Percentiles rank a stretch among this genome's conserved stretches.
Conservation (phyloP, 164 flowering plant species). For the Amborella trichopoda region DNA sequence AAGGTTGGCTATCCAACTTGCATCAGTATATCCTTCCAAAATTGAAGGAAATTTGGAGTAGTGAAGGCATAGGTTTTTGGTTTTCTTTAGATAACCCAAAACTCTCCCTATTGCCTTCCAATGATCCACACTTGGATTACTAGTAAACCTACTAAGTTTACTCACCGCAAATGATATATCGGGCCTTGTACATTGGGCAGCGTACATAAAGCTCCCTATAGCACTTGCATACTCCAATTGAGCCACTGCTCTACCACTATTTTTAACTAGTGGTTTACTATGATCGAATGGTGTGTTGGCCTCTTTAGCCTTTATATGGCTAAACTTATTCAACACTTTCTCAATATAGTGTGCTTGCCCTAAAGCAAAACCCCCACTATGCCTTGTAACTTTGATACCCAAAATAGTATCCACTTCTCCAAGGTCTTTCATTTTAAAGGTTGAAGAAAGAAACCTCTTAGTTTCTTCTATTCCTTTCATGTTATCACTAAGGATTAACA, state of each 20-base stretch:
- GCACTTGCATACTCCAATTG: background rate
- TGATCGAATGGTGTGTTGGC: background rate
- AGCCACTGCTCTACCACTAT: background rate
- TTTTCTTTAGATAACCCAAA: background rate
- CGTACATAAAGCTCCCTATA: background rate
- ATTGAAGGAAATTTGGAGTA: background rate
- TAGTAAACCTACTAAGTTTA: background rate
- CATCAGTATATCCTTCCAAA: background rate
- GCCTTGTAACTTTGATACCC: slow-evolving; percentile 1
- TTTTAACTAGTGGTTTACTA: background rate
- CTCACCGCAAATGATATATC: background rate
- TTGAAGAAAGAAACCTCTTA: background rate
- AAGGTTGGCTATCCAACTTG: background rate
- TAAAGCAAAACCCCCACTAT: background rate
- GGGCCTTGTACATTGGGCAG: background rate
- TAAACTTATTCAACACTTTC: slow-evolving; percentile 1
- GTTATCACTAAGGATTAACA: background rate
- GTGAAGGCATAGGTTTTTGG: background rate
- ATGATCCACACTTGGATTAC: background rate
- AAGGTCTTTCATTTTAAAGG: background rate
- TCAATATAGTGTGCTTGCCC: background rate
- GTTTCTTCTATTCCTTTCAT: background rate
- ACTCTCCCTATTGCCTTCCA: background rate
- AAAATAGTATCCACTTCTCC: background rate
- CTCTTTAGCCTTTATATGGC: background rate